Conservation (phyloP, 768 basidiomycete genomes). For the Podaxis carcinomalis region DNA sequence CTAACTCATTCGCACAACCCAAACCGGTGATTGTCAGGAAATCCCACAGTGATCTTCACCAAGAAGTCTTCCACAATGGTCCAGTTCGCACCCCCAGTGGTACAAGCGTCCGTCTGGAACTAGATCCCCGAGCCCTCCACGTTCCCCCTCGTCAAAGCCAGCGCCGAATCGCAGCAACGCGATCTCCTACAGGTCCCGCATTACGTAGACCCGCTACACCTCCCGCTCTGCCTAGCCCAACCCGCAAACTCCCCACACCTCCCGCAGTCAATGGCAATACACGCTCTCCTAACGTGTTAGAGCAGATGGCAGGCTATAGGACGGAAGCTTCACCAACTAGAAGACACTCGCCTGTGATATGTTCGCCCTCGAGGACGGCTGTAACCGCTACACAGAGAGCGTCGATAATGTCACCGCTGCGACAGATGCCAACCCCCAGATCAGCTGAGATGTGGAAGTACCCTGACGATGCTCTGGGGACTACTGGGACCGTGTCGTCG, state of each 20-base stretch:
- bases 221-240: slow-evolving; percentile 5
- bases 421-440: background rate
- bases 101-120: background rate
- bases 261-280: background rate
- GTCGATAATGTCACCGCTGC: background rate
- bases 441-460: background rate
- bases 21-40: background rate
- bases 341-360: background rate
- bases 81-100: background rate
- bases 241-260: background rate
- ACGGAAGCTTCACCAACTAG: background rate
- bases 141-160: background rate
- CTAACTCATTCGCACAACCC: background rate
- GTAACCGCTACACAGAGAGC: background rate
- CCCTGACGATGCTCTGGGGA: background rate
- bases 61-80: background rate
- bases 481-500: background rate
- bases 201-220: background rate
- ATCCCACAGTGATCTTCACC: slow-evolving; percentile 6
- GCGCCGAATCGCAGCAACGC: slow-evolving; percentile 3
- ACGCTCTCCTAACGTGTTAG: background rate
- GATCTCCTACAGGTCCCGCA: slow-evolving; percentile 9
- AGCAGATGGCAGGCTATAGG: background rate
- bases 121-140: background rate
- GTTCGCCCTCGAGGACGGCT: background rate